Evolutionary conservation across 2,329 filamentous ascomycete genomes (phyloP).

Genomic region (Trichoderma lentiforme): DNA sequence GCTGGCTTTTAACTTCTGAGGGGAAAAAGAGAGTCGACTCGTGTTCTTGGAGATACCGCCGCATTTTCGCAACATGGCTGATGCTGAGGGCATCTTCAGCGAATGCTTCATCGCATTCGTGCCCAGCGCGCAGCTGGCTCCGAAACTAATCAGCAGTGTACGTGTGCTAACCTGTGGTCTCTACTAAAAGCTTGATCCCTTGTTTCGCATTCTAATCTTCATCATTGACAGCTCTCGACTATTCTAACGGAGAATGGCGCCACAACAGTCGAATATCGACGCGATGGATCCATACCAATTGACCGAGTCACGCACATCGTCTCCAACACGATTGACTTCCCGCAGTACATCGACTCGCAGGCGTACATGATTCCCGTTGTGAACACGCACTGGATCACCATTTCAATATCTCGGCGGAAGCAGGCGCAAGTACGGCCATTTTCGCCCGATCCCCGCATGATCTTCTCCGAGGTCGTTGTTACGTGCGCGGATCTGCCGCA

Average conservation of each 20-base stretch:
- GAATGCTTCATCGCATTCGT: constrained; percentile 47
- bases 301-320: constrained; percentile 53
- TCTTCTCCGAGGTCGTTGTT: constrained; percentile 81
- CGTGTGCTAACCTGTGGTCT: not conserved
- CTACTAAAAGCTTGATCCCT: not conserved
- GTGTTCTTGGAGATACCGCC: not conserved
- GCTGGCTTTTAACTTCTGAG: not conserved
- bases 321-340: constrained; percentile 81
- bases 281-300: constrained; percentile 48
- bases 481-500: constrained; percentile 80
- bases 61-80: constrained; percentile 28
- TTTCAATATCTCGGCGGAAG: constrained; percentile 66
- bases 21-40: not conserved
- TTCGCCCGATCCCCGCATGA: constrained; percentile 85
- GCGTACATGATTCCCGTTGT: constrained; percentile 81
- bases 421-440: constrained; percentile 76
- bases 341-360: constrained; percentile 73
- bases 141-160: constrained; percentile 42
- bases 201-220: not conserved
- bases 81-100: constrained; percentile 36
- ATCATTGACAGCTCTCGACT: not conserved
- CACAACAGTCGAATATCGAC: constrained; percentile 44
- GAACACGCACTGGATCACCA: constrained; percentile 74
- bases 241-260: constrained; percentile 50
- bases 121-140: constrained; percentile 39